A percentile compares a stretch with the other conserved stretches of the same genome.
Conservation (phyloP, 2,329 filamentous ascomycete species). For the Neopestalotiopsis clavispora region DNA sequence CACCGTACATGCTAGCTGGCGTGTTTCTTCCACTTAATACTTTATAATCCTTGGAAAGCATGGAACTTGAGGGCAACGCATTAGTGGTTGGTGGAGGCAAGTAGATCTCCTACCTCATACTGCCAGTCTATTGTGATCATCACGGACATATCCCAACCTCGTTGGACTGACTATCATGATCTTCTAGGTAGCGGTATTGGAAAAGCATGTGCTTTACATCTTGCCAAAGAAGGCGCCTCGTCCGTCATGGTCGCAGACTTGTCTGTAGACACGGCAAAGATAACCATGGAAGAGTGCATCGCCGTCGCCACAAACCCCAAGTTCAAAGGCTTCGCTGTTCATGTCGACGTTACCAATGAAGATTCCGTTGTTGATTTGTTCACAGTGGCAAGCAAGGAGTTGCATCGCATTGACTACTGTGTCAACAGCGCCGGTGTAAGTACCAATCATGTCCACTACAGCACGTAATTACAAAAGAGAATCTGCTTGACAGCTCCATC, state of each 20-base stretch:
- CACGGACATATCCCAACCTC: too few species aligned
- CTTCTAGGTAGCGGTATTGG: conserved; percentile 1
- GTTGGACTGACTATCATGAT: too few species aligned
- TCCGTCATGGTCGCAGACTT: not conserved
- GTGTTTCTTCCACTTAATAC: too few species aligned
- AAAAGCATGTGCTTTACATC: not conserved
- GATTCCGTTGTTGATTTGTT: not conserved
- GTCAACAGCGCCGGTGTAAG: conserved; percentile 5
- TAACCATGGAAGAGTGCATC: not conserved
- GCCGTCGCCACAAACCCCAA: not conserved
- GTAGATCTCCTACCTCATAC: too few species aligned
- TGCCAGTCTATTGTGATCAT: too few species aligned
- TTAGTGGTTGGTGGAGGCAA: too few species aligned
- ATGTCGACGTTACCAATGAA: not conserved
- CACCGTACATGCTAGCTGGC: too few species aligned
- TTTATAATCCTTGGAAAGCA: too few species aligned
- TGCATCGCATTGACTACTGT: conserved; percentile 7
- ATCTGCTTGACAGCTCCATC: not conserved
- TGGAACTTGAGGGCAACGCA: too few species aligned
- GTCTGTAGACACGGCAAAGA: not conserved
- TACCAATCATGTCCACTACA: not conserved
- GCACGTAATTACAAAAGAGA: not conserved
- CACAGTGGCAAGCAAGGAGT: not conserved
- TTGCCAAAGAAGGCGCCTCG: not conserved
- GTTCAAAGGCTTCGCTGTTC: not conserved